phyloP scores from a whole-genome alignment of 2,329 filamentous ascomycete genomes.

The Colletotrichum spinosum region DNA sequence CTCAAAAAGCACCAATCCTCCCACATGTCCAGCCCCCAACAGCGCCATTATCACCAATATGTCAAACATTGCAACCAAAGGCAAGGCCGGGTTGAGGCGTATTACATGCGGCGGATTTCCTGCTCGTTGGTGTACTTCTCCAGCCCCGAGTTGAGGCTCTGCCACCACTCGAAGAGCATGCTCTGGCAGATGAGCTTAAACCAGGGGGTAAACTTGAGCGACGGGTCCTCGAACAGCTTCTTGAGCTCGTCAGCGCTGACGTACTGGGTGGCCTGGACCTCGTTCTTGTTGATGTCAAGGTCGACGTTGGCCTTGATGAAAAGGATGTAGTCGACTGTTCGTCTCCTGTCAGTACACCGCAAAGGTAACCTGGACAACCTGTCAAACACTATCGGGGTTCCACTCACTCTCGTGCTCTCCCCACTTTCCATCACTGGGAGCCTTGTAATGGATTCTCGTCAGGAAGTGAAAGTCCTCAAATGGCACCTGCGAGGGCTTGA shows the following conservation, averaged over 20 bases:
- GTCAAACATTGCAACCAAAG: not conserved
- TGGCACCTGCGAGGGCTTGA: slow-evolving; percentile 88
- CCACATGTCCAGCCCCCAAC: too few relatives aligned
- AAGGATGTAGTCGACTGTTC: slow-evolving; percentile 93
- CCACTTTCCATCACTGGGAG: slow-evolving; percentile 97
- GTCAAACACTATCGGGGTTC: not conserved
- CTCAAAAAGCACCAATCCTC: not conserved
- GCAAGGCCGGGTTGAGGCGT: not conserved
- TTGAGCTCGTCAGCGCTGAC: slow-evolving; percentile 86
- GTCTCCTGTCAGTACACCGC: slow-evolving; percentile 36
- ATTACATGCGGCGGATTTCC: slow-evolving; percentile 85
- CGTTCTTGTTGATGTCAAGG: slow-evolving; percentile 84
- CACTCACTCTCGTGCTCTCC: slow-evolving; percentile 95
- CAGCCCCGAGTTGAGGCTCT: slow-evolving; percentile 81
- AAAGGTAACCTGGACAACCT: not conserved
- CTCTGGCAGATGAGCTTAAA: slow-evolving; percentile 99
- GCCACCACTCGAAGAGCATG: slow-evolving; percentile 99
- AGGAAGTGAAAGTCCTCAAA: slow-evolving; percentile 93
- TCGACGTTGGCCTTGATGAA: slow-evolving; percentile 97
- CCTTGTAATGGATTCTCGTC: slow-evolving; percentile 98
- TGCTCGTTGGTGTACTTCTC: slow-evolving; percentile 89
- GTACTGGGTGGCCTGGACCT: slow-evolving; percentile 87
- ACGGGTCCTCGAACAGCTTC: slow-evolving; percentile 83
- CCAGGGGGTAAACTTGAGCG: slow-evolving; percentile 93
- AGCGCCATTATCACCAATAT: too few relatives aligned